Percentiles rank a stretch among this genome's conserved stretches.
Evolutionary conservation across 1,284 basidiomycete genomes (phyloP).

Genomic region (Wallemia mellicola): DNA sequence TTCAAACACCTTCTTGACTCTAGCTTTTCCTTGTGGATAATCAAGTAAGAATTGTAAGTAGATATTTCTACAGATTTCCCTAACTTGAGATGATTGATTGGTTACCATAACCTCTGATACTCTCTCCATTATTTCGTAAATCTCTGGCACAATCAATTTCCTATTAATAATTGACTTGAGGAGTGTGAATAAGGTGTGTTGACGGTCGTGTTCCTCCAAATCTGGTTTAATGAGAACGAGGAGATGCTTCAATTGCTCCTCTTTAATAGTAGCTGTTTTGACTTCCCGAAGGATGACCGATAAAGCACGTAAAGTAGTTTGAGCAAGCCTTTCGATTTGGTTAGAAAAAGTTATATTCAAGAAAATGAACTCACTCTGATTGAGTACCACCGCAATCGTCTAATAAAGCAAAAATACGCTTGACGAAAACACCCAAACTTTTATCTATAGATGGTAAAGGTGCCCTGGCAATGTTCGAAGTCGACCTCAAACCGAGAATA

Average conservation of each 20-base stretch:
- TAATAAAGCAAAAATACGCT: slow-evolving; percentile 61
- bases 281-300: slow-evolving; percentile 62
- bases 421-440: slow-evolving; percentile 52
- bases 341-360: neutral
- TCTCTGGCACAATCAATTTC: slow-evolving; percentile 76
- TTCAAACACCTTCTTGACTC: slow-evolving; percentile 58
- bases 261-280: slow-evolving; percentile 45
- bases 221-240: slow-evolving; percentile 64
- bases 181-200: slow-evolving; percentile 59
- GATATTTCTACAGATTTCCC: slow-evolving; percentile 64
- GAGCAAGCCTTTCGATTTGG: slow-evolving; percentile 23
- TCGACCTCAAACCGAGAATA: slow-evolving; percentile 47
- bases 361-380: slow-evolving; percentile 25
- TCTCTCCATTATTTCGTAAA: slow-evolving; percentile 91
- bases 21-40: slow-evolving; percentile 83
- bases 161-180: slow-evolving; percentile 73
- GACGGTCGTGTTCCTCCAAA: slow-evolving; percentile 72
- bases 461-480: slow-evolving; percentile 51
- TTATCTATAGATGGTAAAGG: slow-evolving; percentile 48
- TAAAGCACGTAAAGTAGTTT: slow-evolving; percentile 62
- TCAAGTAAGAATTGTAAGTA: slow-evolving; percentile 86
- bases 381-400: slow-evolving; percentile 61
- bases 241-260: slow-evolving; percentile 63
- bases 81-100: slow-evolving; percentile 64
- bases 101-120: slow-evolving; percentile 87